Evolutionary conservation across 129 eudicot genomes (phyloP).

Genomic region (Scalesia atractyloides): DNA sequence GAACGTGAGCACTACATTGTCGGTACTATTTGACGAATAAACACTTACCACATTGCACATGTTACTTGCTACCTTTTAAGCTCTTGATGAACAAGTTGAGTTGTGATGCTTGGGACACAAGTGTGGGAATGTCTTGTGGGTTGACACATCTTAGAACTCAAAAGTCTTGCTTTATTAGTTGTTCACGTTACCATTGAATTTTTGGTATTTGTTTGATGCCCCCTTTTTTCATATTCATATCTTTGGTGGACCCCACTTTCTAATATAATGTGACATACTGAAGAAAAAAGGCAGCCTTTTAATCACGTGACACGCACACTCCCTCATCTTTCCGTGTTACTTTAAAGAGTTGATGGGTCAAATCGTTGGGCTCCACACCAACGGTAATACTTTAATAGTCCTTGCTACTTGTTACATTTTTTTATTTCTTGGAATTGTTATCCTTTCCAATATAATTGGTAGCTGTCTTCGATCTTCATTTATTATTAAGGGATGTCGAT

Average conservation of each 20-base stretch:
- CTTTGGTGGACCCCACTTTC: constrained; percentile 17
- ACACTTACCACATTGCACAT: neutral
- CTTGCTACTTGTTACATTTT: constrained; percentile 12
- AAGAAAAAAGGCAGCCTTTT: constrained; percentile 35
- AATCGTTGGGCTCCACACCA: constrained; percentile 50
- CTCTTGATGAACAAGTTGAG: constrained; percentile 1
- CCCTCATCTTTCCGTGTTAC: constrained; percentile 23
- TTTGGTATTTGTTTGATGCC: constrained; percentile 24
- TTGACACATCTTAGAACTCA: neutral
- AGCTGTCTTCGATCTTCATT: constrained; percentile 30
- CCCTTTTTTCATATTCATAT: constrained; percentile 20
- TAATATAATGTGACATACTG: constrained; percentile 32
- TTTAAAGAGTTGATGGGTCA: constrained; percentile 47
- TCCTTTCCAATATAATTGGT: constrained; percentile 30
- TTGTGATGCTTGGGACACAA: constrained; percentile 20
- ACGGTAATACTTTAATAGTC: constrained; percentile 43
- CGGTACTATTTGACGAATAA: neutral
- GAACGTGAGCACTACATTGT: constrained; percentile 32
- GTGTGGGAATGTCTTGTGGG: constrained; percentile 31
- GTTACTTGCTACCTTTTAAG: neutral
- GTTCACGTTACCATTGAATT: constrained; percentile 30
- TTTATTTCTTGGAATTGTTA: constrained; percentile 36
- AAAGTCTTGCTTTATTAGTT: constrained; percentile 16
- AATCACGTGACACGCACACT: constrained; percentile 46
- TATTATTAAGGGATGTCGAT: no score